Evolutionary conservation across 768 basidiomycete species (phyloP).

Genomic region (Galerina sulciceps): DNA sequence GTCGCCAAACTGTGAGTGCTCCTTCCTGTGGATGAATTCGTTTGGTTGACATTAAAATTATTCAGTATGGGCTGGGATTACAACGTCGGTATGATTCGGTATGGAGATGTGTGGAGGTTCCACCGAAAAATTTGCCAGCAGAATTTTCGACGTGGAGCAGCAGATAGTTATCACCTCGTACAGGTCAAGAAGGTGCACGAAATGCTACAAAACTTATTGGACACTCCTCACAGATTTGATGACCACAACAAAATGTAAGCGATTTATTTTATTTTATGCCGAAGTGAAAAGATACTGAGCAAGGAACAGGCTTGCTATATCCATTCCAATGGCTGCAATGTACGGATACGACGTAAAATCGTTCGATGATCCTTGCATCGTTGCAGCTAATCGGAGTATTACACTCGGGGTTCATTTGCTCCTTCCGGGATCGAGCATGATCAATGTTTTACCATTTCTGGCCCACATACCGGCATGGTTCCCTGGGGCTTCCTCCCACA

Average conservation of each 20-base stretch:
- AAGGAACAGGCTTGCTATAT: constrained; percentile 8
- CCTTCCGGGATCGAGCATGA: constrained; percentile 8
- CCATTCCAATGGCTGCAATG: constrained; percentile 10
- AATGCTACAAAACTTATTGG: background rate
- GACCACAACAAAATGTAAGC: constrained; percentile 12
- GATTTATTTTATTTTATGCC: background rate
- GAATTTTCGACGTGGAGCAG: background rate
- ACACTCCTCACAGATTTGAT: background rate
- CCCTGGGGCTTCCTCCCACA: constrained; percentile 11
- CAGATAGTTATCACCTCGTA: background rate
- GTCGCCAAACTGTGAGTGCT: constrained; percentile 7
- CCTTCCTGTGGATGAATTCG: background rate
- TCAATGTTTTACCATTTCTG: constrained; percentile 15
- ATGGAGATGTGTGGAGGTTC: constrained; percentile 35
- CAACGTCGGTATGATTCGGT: constrained; percentile 34
- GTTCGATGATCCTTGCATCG: constrained; percentile 9
- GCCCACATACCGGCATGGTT: constrained; percentile 16
- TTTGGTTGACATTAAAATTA: background rate
- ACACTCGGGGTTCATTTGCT: constrained; percentile 2
- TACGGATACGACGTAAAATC: constrained; percentile 15
- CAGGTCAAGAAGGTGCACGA: background rate
- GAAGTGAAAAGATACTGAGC: background rate
- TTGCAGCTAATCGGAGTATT: constrained; percentile 4
- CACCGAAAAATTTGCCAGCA: background rate
- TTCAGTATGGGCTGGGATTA: constrained; percentile 36